A percentile compares a stretch with the other conserved stretches of the same genome.
These are phyloP conservation scores for Exserohilum turcica DNA, from an alignment of 2,329 filamentous ascomycete species.

Conservation along the genomic window DNA sequence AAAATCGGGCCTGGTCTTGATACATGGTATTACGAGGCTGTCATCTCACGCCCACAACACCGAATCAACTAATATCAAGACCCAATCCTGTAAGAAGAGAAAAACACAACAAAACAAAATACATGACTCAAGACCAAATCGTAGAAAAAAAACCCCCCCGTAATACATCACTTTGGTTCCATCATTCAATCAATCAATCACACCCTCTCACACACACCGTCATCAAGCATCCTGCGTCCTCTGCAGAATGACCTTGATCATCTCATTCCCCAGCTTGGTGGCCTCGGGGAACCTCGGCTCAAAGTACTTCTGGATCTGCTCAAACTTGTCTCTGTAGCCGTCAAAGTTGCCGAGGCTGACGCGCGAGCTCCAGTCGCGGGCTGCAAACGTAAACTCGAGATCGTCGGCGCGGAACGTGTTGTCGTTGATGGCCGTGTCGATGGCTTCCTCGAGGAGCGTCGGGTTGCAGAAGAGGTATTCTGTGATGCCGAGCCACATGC, in stretches of 20 bases:
- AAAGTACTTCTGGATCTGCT: slow-evolving; percentile 89
- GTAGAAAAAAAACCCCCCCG: no score
- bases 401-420: slow-evolving; percentile 93
- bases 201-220: background rate
- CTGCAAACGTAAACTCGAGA: slow-evolving; percentile 96
- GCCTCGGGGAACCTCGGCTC: slow-evolving; percentile 87
- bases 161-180: no score
- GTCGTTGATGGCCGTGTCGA: slow-evolving; percentile 86
- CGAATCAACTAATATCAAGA: background rate
- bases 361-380: slow-evolving; percentile 92
- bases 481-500: slow-evolving; percentile 94
- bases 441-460: slow-evolving; percentile 78
- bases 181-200: no score
- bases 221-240: slow-evolving; percentile 60
- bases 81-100: no score
- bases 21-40: background rate
- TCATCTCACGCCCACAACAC: background rate
- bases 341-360: slow-evolving; percentile 91
- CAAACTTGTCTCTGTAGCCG: slow-evolving; percentile 88
- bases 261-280: slow-evolving; percentile 85
- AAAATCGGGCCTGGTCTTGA: background rate
- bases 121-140: no score
- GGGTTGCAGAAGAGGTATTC: slow-evolving; percentile 91
- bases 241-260: slow-evolving; percentile 94
- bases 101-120: no score